Percentiles rank a stretch among this genome's conserved stretches.
Evolutionary conservation across 2,329 filamentous ascomycete genomes (phyloP).

Genomic region (Paecilomyces niveus): DNA sequence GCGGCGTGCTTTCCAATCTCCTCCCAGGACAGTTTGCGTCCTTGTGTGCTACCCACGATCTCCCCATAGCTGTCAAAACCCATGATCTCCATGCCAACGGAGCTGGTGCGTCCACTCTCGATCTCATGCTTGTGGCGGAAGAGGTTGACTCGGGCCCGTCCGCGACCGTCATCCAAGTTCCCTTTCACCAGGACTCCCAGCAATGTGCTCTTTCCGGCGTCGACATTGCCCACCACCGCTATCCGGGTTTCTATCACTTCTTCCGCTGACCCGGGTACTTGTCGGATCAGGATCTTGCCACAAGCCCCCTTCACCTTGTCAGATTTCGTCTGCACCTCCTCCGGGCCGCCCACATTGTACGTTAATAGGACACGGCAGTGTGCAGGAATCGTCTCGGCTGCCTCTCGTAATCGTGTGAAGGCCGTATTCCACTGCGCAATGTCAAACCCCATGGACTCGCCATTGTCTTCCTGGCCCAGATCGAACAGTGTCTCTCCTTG

Average conservation of each 20-base stretch:
- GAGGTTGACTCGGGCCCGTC: conserved; percentile 87
- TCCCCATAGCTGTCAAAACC: conserved; percentile 85
- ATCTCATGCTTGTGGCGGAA: conserved; percentile 98
- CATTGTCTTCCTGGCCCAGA: conserved; percentile 82
- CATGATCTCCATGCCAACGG: conserved; percentile 98
- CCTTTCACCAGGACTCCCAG: conserved; percentile 93
- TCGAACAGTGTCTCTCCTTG: conserved; percentile 89
- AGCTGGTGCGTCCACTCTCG: conserved; percentile 89
- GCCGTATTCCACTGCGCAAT: conserved; percentile 70
- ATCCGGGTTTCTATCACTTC: conserved; percentile 93
- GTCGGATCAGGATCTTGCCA: conserved; percentile 81
- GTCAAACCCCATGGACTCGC: conserved; percentile 72
- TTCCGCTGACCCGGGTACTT: conserved; percentile 65
- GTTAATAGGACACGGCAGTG: conserved; percentile 79
- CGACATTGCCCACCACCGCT: conserved; percentile 95
- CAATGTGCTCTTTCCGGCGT: conserved; percentile 95
- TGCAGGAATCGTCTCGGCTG: conserved; percentile 59
- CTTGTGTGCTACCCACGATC: conserved; percentile 74
- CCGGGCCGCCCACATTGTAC: conserved; percentile 75
- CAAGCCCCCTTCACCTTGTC: conserved; percentile 66
- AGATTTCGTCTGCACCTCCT: conserved; percentile 60
- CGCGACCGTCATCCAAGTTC: conserved; percentile 86
- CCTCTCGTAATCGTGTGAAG: conserved; percentile 56
- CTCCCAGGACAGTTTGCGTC: conserved; percentile 88
- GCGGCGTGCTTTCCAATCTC: conserved; percentile 91